These are phyloP conservation scores for Cyphellophora attinorum DNA, from an alignment of 2,329 filamentous ascomycete species.

Conservation along the genomic window DNA sequence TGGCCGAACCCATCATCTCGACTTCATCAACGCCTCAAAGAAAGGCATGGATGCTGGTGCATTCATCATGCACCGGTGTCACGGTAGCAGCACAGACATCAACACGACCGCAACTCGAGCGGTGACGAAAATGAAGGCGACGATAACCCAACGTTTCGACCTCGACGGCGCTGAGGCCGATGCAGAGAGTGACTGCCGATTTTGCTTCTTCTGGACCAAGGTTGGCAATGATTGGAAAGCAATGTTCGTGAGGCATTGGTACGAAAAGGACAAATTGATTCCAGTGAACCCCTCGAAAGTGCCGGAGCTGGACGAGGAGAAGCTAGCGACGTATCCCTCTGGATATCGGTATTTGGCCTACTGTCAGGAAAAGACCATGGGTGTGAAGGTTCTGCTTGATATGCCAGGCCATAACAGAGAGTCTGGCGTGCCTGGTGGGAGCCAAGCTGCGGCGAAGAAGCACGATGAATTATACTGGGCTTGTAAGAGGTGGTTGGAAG, in stretches of 20 bases:
- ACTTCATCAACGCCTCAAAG: constrained; percentile 42
- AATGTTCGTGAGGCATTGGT: constrained; percentile 38
- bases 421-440: constrained; percentile 5
- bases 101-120: constrained; percentile 29
- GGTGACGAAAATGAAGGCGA: constrained; percentile 46
- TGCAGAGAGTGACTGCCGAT: constrained; percentile 17
- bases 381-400: constrained; percentile 32
- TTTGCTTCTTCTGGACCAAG: constrained; percentile 16
- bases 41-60: constrained; percentile 41
- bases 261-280: constrained; percentile 44
- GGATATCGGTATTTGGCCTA: constrained; percentile 38
- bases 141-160: constrained; percentile 42
- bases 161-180: constrained; percentile 17
- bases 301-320: constrained; percentile 31
- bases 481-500: constrained; percentile 36
- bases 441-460: constrained; percentile 28
- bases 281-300: constrained; percentile 34
- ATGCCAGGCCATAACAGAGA: constrained; percentile 26
- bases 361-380: constrained; percentile 38
- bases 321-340: constrained; percentile 30
- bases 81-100: constrained; percentile 38
- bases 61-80: constrained; percentile 50
- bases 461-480: constrained; percentile 37
- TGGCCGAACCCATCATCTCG: constrained; percentile 29
- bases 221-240: constrained; percentile 9